phyloP scores from a whole-genome alignment of 306 rosid species.

The Castanopsis chinensis region DNA sequence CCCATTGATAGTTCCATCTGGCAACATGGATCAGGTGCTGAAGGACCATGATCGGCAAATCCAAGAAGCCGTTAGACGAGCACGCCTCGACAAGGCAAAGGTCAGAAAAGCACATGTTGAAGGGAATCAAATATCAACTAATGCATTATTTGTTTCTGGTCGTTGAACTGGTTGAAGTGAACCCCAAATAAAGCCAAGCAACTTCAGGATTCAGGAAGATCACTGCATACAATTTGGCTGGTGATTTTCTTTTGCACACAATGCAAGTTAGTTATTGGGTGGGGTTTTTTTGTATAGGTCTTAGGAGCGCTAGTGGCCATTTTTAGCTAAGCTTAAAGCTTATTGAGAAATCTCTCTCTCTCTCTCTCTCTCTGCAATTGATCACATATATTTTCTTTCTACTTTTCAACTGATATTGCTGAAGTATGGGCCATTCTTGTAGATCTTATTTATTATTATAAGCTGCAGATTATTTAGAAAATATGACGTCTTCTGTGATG shows the following conservation, averaged over 20 bases:
- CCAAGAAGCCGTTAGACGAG: slow-evolving; percentile 90
- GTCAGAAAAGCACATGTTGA: slow-evolving; percentile 75
- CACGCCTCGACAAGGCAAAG: slow-evolving; percentile 90
- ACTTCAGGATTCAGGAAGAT: slow-evolving; percentile 28
- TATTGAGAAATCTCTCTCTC: slow-evolving; percentile 27
- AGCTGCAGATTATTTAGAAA: slow-evolving; percentile 44
- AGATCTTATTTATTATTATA: slow-evolving; percentile 43
- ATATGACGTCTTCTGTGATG: slow-evolving; percentile 35
- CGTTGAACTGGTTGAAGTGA: slow-evolving; percentile 49
- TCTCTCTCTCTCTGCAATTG: slow-evolving; percentile 6
- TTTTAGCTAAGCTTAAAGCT: slow-evolving; percentile 53
- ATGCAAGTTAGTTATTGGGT: slow-evolving; percentile 23
- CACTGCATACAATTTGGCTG: slow-evolving; percentile 27
- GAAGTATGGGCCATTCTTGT: slow-evolving; percentile 55
- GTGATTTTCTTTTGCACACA: slow-evolving; percentile 24
- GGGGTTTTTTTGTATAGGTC: slow-evolving; percentile 45
- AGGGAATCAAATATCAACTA: slow-evolving; percentile 62
- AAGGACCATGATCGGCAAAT: slow-evolving; percentile 97
- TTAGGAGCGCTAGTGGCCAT: slow-evolving; percentile 40
- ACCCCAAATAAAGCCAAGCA: slow-evolving; percentile 29
- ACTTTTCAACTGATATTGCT: slow-evolving; percentile 35
- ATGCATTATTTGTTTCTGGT: slow-evolving; percentile 92
- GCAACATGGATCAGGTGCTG: slow-evolving; percentile 95
- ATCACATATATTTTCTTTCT: slow-evolving; percentile 37
- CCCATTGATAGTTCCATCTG: slow-evolving; percentile 87